Evolutionary conservation across 2,329 filamentous ascomycete genomes (phyloP).

Genomic region (Sporothrix humicola): DNA sequence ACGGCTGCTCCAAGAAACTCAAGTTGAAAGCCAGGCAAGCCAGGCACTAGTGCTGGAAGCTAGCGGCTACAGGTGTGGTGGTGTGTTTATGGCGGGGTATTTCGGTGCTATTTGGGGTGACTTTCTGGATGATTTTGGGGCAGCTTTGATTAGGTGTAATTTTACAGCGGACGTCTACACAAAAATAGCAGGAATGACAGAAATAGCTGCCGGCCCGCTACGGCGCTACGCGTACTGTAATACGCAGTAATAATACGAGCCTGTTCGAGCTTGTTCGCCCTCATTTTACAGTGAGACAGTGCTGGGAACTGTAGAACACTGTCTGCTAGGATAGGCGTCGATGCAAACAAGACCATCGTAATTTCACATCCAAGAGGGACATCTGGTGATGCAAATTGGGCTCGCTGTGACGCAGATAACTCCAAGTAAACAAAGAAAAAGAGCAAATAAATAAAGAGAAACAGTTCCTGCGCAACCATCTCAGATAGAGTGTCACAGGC

Average conservation of each 20-base stretch:
- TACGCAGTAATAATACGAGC: background rate
- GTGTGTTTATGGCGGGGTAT: constrained; percentile 18
- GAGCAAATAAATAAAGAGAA: background rate
- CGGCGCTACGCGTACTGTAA: constrained; percentile 18
- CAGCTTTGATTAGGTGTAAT: constrained; percentile 29
- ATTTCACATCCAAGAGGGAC: background rate
- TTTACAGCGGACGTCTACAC: constrained; percentile 26
- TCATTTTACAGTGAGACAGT: constrained; percentile 2
- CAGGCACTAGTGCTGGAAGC: constrained; percentile 9
- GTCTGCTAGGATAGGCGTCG: background rate
- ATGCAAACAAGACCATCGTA: background rate
- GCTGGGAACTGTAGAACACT: background rate
- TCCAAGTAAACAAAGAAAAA: background rate
- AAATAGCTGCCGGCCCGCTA: constrained; percentile 15
- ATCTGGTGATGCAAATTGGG: background rate
- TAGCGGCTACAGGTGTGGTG: background rate
- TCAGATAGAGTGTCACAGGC: constrained; percentile 27
- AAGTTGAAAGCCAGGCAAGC: background rate
- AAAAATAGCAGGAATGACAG: background rate
- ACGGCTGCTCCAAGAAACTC: background rate
- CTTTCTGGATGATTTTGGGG: constrained; percentile 13
- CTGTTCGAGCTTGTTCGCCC: background rate
- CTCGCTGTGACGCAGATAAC: background rate
- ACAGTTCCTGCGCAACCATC: constrained; percentile 5
- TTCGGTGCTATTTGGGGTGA: background rate